Evolutionary conservation across 129 eudicot genomes (phyloP).

Genomic region (Apium graveolens): DNA sequence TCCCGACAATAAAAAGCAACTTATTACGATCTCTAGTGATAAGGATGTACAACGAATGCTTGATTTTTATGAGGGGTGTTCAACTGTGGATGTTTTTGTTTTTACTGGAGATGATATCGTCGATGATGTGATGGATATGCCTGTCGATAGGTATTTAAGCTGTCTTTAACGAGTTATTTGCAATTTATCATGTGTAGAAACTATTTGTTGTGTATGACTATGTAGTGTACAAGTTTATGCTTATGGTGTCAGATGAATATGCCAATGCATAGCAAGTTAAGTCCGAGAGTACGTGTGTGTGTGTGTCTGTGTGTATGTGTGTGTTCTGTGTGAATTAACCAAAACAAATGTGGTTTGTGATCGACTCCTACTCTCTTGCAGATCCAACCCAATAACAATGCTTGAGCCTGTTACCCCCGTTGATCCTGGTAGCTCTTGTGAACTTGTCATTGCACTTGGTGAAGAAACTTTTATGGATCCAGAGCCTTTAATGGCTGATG

Average conservation of each 20-base stretch:
- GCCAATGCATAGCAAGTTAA: not conserved
- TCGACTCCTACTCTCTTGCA: conserved; percentile 2
- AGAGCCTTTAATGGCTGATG: not conserved
- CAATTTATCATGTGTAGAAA: not conserved
- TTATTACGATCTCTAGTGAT: conserved; percentile 11
- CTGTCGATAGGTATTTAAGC: conserved; percentile 10
- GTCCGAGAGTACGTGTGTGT: not conserved
- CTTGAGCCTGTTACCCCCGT: conserved; percentile 2
- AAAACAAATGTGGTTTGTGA: not conserved
- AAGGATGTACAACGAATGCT: conserved; percentile 14
- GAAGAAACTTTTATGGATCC: not conserved
- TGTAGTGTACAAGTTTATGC: not conserved
- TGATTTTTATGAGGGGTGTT: conserved; percentile 10
- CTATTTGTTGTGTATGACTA: not conserved
- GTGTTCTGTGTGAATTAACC: not conserved
- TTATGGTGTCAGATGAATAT: not conserved
- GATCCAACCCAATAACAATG: not conserved
- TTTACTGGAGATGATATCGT: not conserved
- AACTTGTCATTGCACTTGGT: not conserved
- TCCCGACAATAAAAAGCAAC: conserved; percentile 9
- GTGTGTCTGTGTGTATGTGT: not conserved
- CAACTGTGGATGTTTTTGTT: conserved; percentile 7
- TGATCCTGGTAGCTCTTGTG: not conserved
- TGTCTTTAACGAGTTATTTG: not conserved
- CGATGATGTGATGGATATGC: not conserved